Conservation (phyloP, 257 asterid species). For the Cordia subcordata region DNA sequence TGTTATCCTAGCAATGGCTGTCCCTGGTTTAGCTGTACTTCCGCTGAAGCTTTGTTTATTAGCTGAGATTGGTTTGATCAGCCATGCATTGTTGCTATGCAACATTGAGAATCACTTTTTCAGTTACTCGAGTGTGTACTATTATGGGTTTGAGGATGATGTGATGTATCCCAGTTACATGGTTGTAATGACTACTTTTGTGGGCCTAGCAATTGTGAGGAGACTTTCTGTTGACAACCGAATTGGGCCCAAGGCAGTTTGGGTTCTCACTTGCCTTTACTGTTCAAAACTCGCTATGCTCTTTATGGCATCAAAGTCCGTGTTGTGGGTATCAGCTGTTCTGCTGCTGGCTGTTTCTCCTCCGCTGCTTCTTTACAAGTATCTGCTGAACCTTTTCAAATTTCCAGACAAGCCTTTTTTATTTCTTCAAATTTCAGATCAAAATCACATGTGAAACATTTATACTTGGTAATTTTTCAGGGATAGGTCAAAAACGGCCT, state of each 20-base stretch:
- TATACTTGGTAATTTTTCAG: conserved; percentile 41
- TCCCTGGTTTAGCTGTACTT: conserved; percentile 95
- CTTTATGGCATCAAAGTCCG: conserved; percentile 77
- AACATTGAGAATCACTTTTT: conserved; percentile 79
- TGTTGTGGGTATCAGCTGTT: conserved; percentile 90
- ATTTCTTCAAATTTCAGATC: conserved; percentile 3
- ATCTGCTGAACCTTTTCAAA: conserved; percentile 22
- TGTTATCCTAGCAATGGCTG: conserved; percentile 79
- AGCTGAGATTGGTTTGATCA: conserved; percentile 75
- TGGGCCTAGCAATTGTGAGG: conserved; percentile 87
- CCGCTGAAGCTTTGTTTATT: conserved; percentile 67
- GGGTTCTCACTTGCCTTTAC: conserved; percentile 89
- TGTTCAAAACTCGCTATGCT: conserved; percentile 83
- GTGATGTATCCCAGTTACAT: conserved; percentile 97
- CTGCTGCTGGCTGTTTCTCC: conserved; percentile 93
- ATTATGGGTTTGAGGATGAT: conserved; percentile 92
- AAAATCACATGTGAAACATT: neutral
- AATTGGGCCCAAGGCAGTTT: conserved; percentile 80
- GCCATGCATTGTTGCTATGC: conserved; percentile 88
- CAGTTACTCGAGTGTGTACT: conserved; percentile 82
- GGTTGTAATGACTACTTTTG: conserved; percentile 83
- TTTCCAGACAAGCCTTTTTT: neutral
- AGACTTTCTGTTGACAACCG: conserved; percentile 76
- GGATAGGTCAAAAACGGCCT: conserved; percentile 75
- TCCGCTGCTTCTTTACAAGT: conserved; percentile 95